Base-by-base conservation (phyloP, 768 basidiomycete species). In the Tricholoma sp. region DNA sequence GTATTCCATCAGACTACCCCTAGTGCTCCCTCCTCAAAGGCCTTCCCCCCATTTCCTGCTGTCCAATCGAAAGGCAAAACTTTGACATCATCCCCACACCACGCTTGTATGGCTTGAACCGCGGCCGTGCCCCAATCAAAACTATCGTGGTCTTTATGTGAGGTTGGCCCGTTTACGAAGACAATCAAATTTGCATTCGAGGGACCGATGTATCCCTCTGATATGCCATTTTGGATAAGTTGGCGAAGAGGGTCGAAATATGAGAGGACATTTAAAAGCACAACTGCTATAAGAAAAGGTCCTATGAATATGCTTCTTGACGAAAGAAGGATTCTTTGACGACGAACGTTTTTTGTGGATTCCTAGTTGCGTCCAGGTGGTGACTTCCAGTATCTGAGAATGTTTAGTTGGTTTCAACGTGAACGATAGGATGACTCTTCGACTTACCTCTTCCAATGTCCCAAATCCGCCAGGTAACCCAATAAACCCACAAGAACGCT, bases 381-480 rank as follows among this genome's bases (percentile, higher is more conserved):
- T 82, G 59, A 91, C 94, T 71, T 98, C 96, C 29, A 97, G 70
- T n/a, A 92, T 72, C 89, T 92, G 60, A 41, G 20, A 50, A 13
- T 4, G 20, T 13, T 39, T 11, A 11, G 17, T 31, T 4, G 52
- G 15, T 17, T 50, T 10, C 11, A 41, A 18, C 47, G 42, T 42
- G 34, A 29, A 47, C 9, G 13, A 11, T 9, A 44, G 41, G 32
- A 56, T 64, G 37, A 18, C 55, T 53, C 47, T 33, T 17, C n/a
- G 10, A 54, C 68, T 57, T 31, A 87, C 90, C 80, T 98, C 96
- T 72, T 99, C 97, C 60, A 93, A 91, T 0, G 95, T 98, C 9
- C 96, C 96, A 66, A 85, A 97, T 0, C 96, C 96, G 17, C 96
- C 96, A 1, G 96, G 95, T 17, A 99, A 74, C 10, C 86, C 91